Evolutionary conservation across 208 protist species (phyloP).

Genomic region (Leishmania amazonensis): DNA sequence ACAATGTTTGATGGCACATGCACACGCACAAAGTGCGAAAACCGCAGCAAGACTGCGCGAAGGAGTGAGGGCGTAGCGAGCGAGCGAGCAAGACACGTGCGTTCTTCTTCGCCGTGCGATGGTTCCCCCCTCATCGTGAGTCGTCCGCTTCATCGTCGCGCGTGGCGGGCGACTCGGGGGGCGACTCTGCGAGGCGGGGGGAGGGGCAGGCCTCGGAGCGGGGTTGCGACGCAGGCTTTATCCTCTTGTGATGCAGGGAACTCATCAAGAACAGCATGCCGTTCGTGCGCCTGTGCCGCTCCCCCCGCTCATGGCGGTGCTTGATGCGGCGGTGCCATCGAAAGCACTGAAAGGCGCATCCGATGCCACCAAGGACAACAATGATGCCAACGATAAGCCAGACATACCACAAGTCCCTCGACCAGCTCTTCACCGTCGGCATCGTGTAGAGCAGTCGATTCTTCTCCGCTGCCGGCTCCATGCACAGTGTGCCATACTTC

Average conservation of each 20-base stretch:
- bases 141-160: neutral
- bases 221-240: no score
- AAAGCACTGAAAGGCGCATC: constrained; percentile 16
- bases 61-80: neutral
- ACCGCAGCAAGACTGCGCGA: neutral
- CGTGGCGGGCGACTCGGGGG: neutral
- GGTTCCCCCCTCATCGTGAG: neutral
- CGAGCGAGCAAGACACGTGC: neutral
- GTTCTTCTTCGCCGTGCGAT: neutral
- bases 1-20: neutral
- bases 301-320: constrained; percentile 20
- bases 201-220: neutral
- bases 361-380: neutral
- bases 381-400: constrained; percentile 28
- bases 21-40: neutral
- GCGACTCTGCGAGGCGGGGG: neutral
- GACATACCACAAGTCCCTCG: constrained; percentile 35
- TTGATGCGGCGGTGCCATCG: constrained; percentile 26
- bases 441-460: constrained; percentile 6
- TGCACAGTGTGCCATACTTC: constrained; percentile 8
- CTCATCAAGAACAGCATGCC: constrained; percentile 14
- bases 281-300: constrained; percentile 3
- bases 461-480: constrained; percentile 12
- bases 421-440: constrained; percentile 30
- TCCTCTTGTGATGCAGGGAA: neutral